Conservation (phyloP, 1,284 basidiomycete genomes). For the Meira nashicola region DNA sequence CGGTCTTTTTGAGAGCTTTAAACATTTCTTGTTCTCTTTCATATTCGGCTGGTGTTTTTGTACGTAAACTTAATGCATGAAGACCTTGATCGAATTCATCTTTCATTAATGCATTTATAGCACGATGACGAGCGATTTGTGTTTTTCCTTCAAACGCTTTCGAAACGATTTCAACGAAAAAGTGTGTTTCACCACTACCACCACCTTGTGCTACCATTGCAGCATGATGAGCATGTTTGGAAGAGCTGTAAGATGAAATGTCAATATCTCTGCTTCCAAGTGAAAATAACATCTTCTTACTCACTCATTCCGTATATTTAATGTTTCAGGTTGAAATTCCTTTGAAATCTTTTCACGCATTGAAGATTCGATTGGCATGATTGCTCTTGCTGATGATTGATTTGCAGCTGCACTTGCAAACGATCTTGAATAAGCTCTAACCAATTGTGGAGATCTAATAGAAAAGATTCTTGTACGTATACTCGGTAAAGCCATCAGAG, state of each 20-base stretch:
- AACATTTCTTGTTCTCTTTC: slow-evolving; percentile 13
- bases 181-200: slow-evolving; percentile 50
- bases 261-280: too few species aligned
- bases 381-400: not conserved
- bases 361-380: slow-evolving; percentile 26
- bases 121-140: slow-evolving; percentile 47
- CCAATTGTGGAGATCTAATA: not conserved
- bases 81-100: slow-evolving; percentile 45
- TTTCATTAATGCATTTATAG: slow-evolving; percentile 38
- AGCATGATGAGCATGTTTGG: slow-evolving; percentile 50
- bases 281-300: slow-evolving; percentile 7
- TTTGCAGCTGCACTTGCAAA: not conserved
- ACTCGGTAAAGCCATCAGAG: not conserved
- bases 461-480: not conserved
- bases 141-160: slow-evolving; percentile 38
- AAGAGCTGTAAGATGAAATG: slow-evolving; percentile 15
- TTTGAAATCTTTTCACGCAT: slow-evolving; percentile 34
- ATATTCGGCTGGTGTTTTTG: slow-evolving; percentile 45
- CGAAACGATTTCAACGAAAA: slow-evolving; percentile 48
- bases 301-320: slow-evolving; percentile 40
- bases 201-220: slow-evolving; percentile 52
- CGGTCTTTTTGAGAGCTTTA: not conserved
- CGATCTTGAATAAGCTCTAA: not conserved
- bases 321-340: slow-evolving; percentile 27
- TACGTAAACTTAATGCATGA: slow-evolving; percentile 44